A percentile compares a stretch with the other conserved stretches of the same genome.
phyloP scores from a whole-genome alignment of 306 rosid species.

The Acacia confusa region DNA sequence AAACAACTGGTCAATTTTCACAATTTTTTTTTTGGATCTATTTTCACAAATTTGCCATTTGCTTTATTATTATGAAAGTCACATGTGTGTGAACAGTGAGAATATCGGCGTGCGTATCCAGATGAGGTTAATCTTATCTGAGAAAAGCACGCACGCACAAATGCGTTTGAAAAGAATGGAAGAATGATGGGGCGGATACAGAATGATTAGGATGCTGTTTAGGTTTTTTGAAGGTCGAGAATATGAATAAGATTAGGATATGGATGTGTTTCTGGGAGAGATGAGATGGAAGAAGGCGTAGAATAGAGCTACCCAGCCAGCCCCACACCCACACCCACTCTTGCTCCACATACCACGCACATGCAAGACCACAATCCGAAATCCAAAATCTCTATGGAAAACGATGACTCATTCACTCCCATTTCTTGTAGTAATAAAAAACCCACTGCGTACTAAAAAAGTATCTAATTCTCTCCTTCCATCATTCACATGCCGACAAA shows the following conservation, averaged over 20 bases:
- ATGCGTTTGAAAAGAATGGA: constrained; percentile 3
- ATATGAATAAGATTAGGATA: not conserved
- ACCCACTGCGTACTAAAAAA: not conserved
- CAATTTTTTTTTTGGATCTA: too few relatives aligned
- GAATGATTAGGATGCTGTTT: not conserved
- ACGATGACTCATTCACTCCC: constrained; percentile 18
- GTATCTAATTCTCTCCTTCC: constrained; percentile 47
- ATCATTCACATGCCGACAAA: constrained; percentile 61
- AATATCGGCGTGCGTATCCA: not conserved
- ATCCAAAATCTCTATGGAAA: not conserved
- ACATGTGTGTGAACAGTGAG: not conserved
- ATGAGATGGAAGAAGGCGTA: not conserved
- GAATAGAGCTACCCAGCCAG: not conserved
- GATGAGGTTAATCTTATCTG: not conserved
- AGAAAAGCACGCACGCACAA: constrained; percentile 11
- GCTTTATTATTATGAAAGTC: not conserved
- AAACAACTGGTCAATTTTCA: too few relatives aligned
- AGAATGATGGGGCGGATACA: not conserved
- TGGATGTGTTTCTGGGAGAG: not conserved
- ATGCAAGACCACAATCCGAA: constrained; percentile 5
- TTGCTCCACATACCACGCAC: not conserved
- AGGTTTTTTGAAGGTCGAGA: constrained; percentile 1
- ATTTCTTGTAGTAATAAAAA: not conserved
- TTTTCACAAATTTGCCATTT: too few relatives aligned
- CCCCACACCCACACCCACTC: constrained; percentile 21